Evolutionary conservation across 495 filamentous ascomycete species (phyloP).

Genomic region (Talaromyces thailandensis): DNA sequence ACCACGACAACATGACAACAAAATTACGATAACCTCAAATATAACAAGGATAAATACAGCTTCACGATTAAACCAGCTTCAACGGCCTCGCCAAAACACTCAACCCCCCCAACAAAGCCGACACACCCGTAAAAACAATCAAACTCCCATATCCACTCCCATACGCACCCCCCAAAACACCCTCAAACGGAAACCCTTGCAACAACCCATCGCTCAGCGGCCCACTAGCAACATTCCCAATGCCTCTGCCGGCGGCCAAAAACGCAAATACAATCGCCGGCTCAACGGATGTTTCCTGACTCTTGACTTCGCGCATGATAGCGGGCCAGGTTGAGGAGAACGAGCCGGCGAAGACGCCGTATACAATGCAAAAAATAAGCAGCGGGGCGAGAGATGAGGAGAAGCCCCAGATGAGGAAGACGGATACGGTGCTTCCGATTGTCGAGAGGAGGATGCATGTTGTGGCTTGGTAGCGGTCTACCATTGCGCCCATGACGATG

Average conservation of each 20-base stretch:
- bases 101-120: conserved; percentile 30
- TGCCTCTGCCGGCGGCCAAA: conserved; percentile 47
- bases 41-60: no score
- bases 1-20: neutral
- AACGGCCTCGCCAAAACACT: conserved; percentile 17
- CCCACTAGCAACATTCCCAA: conserved; percentile 49
- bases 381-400: conserved; percentile 40
- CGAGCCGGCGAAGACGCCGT: conserved; percentile 55
- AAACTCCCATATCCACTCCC: conserved; percentile 30
- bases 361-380: conserved; percentile 50
- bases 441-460: conserved; percentile 47
- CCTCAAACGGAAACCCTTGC: conserved; percentile 11
- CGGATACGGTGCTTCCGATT: conserved; percentile 40
- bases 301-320: conserved; percentile 39
- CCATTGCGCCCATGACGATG: conserved; percentile 45
- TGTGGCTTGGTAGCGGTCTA: conserved; percentile 46
- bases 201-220: conserved; percentile 49
- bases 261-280: conserved; percentile 47
- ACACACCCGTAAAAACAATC: conserved; percentile 36
- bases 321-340: conserved; percentile 50
- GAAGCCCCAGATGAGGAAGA: conserved; percentile 62
- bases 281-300: conserved; percentile 26
- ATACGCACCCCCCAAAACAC: conserved; percentile 21
- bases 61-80: neutral
- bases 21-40: no score